Evolutionary conservation across 2,329 filamentous ascomycete genomes (phyloP).

Genomic region (Orbilia blumenaviensis): DNA sequence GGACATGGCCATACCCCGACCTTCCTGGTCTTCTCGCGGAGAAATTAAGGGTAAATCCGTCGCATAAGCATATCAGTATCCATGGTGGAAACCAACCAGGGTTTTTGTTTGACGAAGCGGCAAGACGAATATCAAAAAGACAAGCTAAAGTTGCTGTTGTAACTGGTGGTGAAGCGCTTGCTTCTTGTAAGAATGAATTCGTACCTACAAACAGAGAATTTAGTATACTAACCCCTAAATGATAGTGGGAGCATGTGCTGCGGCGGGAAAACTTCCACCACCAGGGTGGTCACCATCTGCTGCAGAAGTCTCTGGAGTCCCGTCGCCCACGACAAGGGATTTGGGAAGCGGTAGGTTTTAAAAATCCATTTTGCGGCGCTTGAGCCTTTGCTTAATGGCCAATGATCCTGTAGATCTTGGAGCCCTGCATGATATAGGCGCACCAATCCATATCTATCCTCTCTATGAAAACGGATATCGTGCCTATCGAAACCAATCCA

Average conservation of each 20-base stretch:
- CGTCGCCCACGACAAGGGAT: slow-evolving; percentile 65
- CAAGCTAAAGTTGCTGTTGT: slow-evolving; percentile 69
- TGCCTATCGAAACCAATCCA: slow-evolving; percentile 67
- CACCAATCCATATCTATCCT: slow-evolving; percentile 74
- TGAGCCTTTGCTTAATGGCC: not conserved
- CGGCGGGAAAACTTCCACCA: slow-evolving; percentile 67
- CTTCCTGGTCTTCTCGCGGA: slow-evolving; percentile 67
- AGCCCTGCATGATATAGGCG: slow-evolving; percentile 68
- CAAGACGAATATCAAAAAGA: slow-evolving; percentile 67
- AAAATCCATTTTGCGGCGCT: not conserved
- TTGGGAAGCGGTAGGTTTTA: slow-evolving; percentile 61
- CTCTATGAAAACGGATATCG: slow-evolving; percentile 73
- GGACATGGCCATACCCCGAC: slow-evolving; percentile 73
- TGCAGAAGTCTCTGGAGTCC: slow-evolving; percentile 64
- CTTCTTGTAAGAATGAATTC: slow-evolving; percentile 63
- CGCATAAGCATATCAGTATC: slow-evolving; percentile 66
- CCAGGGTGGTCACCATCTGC: slow-evolving; percentile 69
- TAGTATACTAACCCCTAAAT: slow-evolving; percentile 58
- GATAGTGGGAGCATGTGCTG: slow-evolving; percentile 66
- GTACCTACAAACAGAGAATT: not conserved
- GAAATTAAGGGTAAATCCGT: slow-evolving; percentile 64
- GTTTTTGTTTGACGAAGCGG: slow-evolving; percentile 71
- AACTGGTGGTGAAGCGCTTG: slow-evolving; percentile 72
- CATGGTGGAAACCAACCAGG: slow-evolving; percentile 73
- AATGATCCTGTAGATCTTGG: slow-evolving; percentile 64